Evolutionary conservation across 768 basidiomycete species (phyloP), one percentile per base, ranked within the genome.

Genomic region (Mycena capillaripes): DNA sequence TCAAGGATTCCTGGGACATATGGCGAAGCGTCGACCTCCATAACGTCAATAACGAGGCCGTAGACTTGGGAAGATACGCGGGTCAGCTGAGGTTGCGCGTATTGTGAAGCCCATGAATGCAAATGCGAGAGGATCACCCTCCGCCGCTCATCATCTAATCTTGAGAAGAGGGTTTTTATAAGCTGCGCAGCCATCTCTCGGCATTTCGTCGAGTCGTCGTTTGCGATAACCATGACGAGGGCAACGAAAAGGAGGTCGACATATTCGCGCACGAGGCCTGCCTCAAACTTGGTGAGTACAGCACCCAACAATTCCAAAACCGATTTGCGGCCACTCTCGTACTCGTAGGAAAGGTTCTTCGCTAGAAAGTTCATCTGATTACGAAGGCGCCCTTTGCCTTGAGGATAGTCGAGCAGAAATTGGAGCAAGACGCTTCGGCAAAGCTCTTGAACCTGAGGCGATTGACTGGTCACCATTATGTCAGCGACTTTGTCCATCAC

Each of bases 371-470:
- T 88, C 90, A 99, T 95, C 74, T 95, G 94, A 42, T 91, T 93
- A 44, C 91, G 92, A 10, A 99, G 86, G 16, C 97, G 91, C 2
- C 95, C 95, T 75, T 95, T 93, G 10, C 97, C 97, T 81, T 99
- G 97, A 3, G 97, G 97, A 78, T 99, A 99, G 76, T 99, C 97
- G 12, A 99, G 89, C 57, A 99, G 85, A 87, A 99, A 99, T 78
- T 97, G 96, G 44, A 99, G 89, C 29, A 97, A 86, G 34, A 96
- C 90, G 55, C 92, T 91, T 23, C 98, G 92, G 70, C 95, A 97
- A 11, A 95, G 90, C 79, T 98, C 97, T 79, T 97, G 97, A 10
- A 97, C 95, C 76, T 94, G 92, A 0, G 91, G 81, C 3, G 97
- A 96, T 81, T 99, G 97, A 75, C 90, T 97, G 16, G 96, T 97